Base-by-base conservation (phyloP, 306 rosid genomes). In the Gastrolobium bilobum region DNA sequence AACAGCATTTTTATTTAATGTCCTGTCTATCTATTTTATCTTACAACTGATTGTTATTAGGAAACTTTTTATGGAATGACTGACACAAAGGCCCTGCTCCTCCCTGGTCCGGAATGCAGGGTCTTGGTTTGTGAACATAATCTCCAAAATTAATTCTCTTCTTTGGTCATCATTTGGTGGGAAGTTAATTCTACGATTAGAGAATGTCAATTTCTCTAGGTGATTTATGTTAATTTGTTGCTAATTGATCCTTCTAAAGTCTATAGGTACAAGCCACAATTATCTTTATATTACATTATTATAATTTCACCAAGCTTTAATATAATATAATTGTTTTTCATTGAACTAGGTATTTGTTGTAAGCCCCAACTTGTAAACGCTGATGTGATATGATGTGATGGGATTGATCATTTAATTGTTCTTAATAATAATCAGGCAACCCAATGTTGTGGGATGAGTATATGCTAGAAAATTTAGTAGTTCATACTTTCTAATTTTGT, bases 11-110 rank as follows among this genome's bases (percentile, higher is more conserved):
- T 44, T 75, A 70, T 84, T 74, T 73, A 38, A 42, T 54, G 34
- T 73, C 51, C 43, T 77, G 34, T 71, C 66, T 37, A 37, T 53
- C 37, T 51, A 30, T 66, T 48, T 15, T 52, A 68, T 61, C 73
- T 78, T 62, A 14, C 72, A 38, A 40, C 69, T 54, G 68, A 76
- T 31, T 68, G 66, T 54, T 78, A 39, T 78, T 35, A 79, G 81
- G 71, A 61, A 81, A 56, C 62, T 10, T 82, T 60, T 70, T 77
- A 59, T 77, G 37, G 14, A 44, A 71, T 53, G 38, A 70, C 20
- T 44, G 34, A 53, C 15, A 65, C 62, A 29, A 76, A 63, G 70
- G 50, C 71, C 66, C 53, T 77, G 65, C 51, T 75, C 68, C 56
- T 79, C 52, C 63, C 3, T 63, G 79, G 64, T 64, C 65, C 14